Conservation (phyloP, 1,284 basidiomycete species). For the Leccinum griseonigrum region DNA sequence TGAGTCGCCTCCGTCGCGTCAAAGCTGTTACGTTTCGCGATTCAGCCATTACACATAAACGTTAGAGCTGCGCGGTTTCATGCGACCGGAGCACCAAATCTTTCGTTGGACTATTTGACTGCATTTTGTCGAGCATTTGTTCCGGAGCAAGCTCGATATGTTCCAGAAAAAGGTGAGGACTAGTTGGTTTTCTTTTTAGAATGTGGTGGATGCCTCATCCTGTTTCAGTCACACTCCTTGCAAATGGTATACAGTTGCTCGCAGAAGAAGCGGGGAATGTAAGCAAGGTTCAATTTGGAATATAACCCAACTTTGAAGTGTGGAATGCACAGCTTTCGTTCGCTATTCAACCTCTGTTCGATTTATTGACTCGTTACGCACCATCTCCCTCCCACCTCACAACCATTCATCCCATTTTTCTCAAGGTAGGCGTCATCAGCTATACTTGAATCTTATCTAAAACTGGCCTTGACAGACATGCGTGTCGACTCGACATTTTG, state of each 20-base stretch:
- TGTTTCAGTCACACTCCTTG: conserved; percentile 46
- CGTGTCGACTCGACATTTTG: conserved; percentile 50
- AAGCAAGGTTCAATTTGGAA: conserved; percentile 17
- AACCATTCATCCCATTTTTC: conserved; percentile 62
- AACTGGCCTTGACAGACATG: conserved; percentile 28
- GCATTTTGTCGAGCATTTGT: conserved; percentile 59
- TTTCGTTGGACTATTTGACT: conserved; percentile 43
- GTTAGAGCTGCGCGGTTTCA: conserved; percentile 53
- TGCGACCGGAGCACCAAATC: conserved; percentile 33
- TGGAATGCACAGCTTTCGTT: conserved; percentile 38
- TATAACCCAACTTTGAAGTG: conserved; percentile 10
- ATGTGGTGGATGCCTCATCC: conserved; percentile 1
- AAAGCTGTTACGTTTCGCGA: not conserved
- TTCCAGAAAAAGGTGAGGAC: conserved; percentile 62
- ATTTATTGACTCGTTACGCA: conserved; percentile 60
- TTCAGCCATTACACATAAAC: not conserved
- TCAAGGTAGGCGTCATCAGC: conserved; percentile 37
- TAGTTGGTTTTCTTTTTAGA: not conserved
- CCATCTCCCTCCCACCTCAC: conserved; percentile 60
- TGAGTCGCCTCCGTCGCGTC: conserved; percentile 36
- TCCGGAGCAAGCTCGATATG: conserved; percentile 57
- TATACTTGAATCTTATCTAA: not conserved
- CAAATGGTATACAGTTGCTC: conserved; percentile 42
- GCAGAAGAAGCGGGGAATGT: conserved; percentile 42
- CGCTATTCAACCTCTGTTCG: conserved; percentile 55